Percentiles rank a stretch among this genome's conserved stretches.
Conservation (phyloP, 345 rosid species). For the Lenwebbia sp. region DNA sequence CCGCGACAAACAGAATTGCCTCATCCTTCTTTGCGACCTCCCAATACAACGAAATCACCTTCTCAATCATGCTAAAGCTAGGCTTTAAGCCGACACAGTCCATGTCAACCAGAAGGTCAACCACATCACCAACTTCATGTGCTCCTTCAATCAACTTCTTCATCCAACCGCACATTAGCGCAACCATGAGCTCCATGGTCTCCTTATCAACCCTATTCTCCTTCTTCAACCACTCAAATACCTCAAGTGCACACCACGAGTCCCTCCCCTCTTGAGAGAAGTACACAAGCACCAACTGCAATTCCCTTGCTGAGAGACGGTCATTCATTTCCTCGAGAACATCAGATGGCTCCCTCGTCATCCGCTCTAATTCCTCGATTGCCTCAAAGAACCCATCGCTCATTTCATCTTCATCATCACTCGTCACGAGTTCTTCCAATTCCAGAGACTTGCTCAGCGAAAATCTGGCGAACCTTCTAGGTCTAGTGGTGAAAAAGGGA, state of each 20-base stretch:
- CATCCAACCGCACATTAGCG: constrained; percentile 83
- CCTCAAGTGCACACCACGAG: constrained; percentile 94
- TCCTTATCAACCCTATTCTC: constrained; percentile 77
- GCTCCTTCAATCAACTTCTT: constrained; percentile 66
- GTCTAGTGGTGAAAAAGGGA: constrained; percentile 8
- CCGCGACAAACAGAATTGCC: constrained; percentile 61
- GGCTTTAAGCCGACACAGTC: constrained; percentile 86
- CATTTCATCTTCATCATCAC: constrained; percentile 62
- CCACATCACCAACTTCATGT: constrained; percentile 49
- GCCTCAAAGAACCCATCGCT: constrained; percentile 84
- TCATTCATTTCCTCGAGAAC: constrained; percentile 86
- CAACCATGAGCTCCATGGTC: constrained; percentile 92
- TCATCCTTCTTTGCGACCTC: constrained; percentile 55
- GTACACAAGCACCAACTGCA: constrained; percentile 77
- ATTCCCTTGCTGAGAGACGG: constrained; percentile 56
- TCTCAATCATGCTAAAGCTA: constrained; percentile 86
- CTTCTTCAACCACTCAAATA: constrained; percentile 83
- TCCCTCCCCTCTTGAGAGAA: constrained; percentile 95
- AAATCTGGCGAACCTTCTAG: constrained; percentile 19
- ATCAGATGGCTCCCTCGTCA: constrained; percentile 85
- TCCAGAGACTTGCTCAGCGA: constrained; percentile 46
- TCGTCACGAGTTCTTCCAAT: constrained; percentile 49
- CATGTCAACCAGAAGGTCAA: constrained; percentile 76
- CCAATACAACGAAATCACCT: constrained; percentile 84
- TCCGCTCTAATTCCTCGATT: constrained; percentile 78